A percentile compares a stretch with the other conserved stretches of the same genome.
Evolutionary conservation across 2,329 filamentous ascomycete genomes (phyloP).

Genomic region (Thielaviopsis punctulata): DNA sequence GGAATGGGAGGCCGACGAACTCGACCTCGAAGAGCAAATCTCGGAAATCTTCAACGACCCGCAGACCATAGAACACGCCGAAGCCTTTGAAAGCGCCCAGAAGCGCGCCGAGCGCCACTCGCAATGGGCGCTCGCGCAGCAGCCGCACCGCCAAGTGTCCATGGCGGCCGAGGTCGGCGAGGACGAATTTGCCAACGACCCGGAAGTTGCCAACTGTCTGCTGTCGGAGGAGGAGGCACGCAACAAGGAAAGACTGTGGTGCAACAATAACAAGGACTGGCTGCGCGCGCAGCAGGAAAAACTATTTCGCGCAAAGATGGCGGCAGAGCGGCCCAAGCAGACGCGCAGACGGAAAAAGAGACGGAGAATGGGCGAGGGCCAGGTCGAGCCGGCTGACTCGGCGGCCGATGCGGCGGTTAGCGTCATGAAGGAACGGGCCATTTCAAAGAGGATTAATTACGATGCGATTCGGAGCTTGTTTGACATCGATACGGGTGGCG

Average conservation of each 20-base stretch:
- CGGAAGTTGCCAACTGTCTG: constrained; percentile 67
- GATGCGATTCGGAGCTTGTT: constrained; percentile 43
- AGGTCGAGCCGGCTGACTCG: constrained; percentile 46
- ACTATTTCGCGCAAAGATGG: constrained; percentile 54
- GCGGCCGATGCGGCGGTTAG: constrained; percentile 52
- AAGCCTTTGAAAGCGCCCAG: constrained; percentile 39
- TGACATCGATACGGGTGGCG: constrained; percentile 23
- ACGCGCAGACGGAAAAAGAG: constrained; percentile 37
- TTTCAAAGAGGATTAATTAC: constrained; percentile 63
- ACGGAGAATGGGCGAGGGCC: constrained; percentile 45
- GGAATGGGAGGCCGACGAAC: constrained; percentile 46
- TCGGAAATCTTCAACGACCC: constrained; percentile 50
- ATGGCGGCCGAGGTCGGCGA: constrained; percentile 53
- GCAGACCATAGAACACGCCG: constrained; percentile 36
- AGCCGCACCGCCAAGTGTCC: constrained; percentile 30
- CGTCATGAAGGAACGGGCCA: constrained; percentile 49
- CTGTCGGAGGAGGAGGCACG: constrained; percentile 56
- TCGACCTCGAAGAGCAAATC: constrained; percentile 52
- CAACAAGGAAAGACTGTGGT: constrained; percentile 84
- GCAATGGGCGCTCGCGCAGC: constrained; percentile 31
- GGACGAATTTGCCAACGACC: constrained; percentile 76
- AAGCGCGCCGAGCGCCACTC: constrained; percentile 37
- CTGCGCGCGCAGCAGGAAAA: constrained; percentile 75
- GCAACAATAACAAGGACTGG: constrained; percentile 89
- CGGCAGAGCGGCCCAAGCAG: constrained; percentile 37